A percentile compares a stretch with the other conserved stretches of the same genome.
Evolutionary conservation across 352 stramenopile genomes (phyloP).

Genomic region (Phytophthora syringae): DNA sequence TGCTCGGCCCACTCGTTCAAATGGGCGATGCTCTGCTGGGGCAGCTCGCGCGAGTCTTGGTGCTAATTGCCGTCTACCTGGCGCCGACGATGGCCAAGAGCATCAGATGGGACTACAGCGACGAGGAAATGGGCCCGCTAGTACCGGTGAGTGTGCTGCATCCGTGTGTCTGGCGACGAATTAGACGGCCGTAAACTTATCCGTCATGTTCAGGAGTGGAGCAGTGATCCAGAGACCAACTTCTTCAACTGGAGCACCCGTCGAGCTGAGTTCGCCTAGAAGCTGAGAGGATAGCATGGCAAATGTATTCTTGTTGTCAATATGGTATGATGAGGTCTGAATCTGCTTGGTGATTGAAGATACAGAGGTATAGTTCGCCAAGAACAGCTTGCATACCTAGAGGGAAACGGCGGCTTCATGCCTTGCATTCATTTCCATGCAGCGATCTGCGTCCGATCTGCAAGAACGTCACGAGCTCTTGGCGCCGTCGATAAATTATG

Average conservation of each 20-base stretch:
- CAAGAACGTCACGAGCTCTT: conserved; percentile 1
- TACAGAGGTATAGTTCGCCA: not conserved
- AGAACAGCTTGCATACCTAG: conserved; percentile 12
- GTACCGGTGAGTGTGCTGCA: conserved; percentile 6
- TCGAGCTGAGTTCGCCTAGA: conserved; percentile 23
- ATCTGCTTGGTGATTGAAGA: too few relatives aligned
- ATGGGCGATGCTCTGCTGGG: conserved; percentile 22
- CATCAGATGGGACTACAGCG: conserved; percentile 27
- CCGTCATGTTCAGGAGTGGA: conserved; percentile 17
- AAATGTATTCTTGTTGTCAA: too few relatives aligned
- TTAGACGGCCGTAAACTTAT: too few relatives aligned
- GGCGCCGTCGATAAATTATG: conserved; percentile 33
- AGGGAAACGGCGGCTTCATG: not conserved
- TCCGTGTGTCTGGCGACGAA: not conserved
- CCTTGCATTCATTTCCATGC: conserved; percentile 9
- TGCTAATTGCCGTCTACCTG: conserved; percentile 1
- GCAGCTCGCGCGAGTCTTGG: conserved; percentile 14
- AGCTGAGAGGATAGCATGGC: not conserved
- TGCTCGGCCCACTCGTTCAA: conserved; percentile 5
- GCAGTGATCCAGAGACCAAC: conserved; percentile 19
- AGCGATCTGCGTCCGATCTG: conserved; percentile 23
- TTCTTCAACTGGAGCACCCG: conserved; percentile 20
- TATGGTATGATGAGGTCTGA: too few relatives aligned
- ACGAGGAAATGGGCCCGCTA: conserved; percentile 21
- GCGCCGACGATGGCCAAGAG: conserved; percentile 17